Percentiles rank a stretch among this genome's conserved stretches.
These are phyloP conservation scores for Edaphochlamys debaryana DNA, from an alignment of 139 green algal species.

Conservation along the genomic window DNA sequence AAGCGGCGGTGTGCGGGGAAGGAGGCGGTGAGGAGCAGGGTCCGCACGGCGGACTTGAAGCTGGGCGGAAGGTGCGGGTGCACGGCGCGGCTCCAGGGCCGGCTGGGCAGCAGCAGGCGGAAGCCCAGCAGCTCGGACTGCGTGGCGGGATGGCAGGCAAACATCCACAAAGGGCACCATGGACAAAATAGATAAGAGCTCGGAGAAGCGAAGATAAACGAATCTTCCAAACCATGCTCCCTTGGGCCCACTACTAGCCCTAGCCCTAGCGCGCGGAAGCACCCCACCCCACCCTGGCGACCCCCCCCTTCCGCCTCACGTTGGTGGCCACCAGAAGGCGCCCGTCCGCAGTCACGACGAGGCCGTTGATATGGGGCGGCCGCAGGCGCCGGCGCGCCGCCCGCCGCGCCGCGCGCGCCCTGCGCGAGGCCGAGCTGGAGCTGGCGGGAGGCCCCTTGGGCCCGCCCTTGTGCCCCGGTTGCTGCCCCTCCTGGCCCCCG, in stretches of 20 bases:
- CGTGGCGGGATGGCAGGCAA: background rate
- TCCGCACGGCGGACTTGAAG: background rate
- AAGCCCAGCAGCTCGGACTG: slow-evolving; percentile 10
- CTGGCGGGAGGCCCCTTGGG: too few species aligned
- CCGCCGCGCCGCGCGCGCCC: background rate
- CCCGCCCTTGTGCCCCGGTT: too few species aligned
- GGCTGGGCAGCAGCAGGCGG: background rate
- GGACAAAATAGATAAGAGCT: background rate
- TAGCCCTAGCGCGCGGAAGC: too few species aligned
- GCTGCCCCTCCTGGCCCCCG: too few species aligned
- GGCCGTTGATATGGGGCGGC: background rate
- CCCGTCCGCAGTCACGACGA: background rate
- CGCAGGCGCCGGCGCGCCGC: background rate
- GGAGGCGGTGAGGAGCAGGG: background rate
- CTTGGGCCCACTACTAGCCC: too few species aligned
- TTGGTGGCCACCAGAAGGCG: slow-evolving; percentile 11
- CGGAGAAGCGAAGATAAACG: too few species aligned
- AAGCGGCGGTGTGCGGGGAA: too few species aligned
- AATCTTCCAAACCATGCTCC: background rate
- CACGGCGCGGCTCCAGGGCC: background rate
- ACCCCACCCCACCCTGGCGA: too few species aligned
- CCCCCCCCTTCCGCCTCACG: too few species aligned
- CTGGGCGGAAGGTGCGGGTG: background rate
- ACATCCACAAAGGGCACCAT: background rate
- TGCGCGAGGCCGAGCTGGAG: background rate